phyloP scores from a whole-genome alignment of 2,329 filamentous ascomycete genomes.

The Fusarium sulawesiense region DNA sequence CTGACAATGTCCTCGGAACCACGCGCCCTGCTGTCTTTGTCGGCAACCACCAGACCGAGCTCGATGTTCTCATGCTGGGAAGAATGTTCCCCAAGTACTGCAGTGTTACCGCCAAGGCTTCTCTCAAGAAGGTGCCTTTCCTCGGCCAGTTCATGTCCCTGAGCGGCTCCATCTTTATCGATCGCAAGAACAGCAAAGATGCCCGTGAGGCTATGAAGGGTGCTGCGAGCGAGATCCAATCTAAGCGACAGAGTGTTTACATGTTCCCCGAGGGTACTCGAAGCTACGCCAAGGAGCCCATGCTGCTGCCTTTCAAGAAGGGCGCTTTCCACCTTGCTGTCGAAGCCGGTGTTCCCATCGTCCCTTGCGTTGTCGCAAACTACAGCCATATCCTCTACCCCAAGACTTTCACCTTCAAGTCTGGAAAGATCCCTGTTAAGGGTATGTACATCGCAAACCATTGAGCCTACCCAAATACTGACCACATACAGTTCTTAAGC shows the following conservation, averaged over 20 bases:
- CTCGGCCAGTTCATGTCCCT: conserved; percentile 95
- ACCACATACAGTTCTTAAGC: conserved; percentile 72
- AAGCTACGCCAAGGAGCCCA: conserved; percentile 85
- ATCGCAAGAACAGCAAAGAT: conserved; percentile 84
- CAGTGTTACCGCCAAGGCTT: conserved; percentile 92
- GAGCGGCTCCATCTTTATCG: conserved; percentile 93
- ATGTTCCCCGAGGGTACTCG: conserved; percentile 94
- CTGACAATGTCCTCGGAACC: conserved; percentile 69
- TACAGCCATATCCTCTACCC: conserved; percentile 79
- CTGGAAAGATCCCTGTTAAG: conserved; percentile 79
- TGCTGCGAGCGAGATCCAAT: conserved; percentile 82
- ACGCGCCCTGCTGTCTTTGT: conserved; percentile 88
- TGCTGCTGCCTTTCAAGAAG: conserved; percentile 96
- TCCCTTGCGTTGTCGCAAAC: conserved; percentile 85
- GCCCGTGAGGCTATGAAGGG: conserved; percentile 87
- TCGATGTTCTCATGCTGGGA: conserved; percentile 93
- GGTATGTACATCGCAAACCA: conserved; percentile 59
- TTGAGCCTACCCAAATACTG: neutral
- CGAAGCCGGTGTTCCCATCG: conserved; percentile 91
- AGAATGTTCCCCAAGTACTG: conserved; percentile 90
- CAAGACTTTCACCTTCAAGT: conserved; percentile 72
- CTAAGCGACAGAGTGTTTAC: conserved; percentile 79
- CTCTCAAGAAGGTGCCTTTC: conserved; percentile 81
- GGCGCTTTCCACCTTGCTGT: conserved; percentile 96
- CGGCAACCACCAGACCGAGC: conserved; percentile 95